Evolutionary conservation across 2,329 filamentous ascomycete species (phyloP), one percentile per base, ranked within the genome.

Genomic region (Colletotrichum graminicola): DNA sequence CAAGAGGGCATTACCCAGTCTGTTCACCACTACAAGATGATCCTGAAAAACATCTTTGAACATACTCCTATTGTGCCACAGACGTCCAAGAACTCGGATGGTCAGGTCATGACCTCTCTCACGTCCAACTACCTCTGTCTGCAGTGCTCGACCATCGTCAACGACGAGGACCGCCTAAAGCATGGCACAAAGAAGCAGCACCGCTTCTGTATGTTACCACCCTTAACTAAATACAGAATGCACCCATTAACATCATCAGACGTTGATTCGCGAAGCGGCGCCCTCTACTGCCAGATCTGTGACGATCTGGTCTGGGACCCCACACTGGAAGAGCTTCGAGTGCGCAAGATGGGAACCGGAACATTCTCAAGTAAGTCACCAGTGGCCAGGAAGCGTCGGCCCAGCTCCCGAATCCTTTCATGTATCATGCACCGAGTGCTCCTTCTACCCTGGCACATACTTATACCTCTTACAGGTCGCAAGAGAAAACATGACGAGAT

Each of bases 241-340:
- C 41, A 23, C 18, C 32, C 63, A 73, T 77, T 83, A 72, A 81
- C 77, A 76, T 62, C 8, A 51, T 26, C 75, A 94, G 93, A 92
- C 78, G 92, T 95, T 49, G 93, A 96, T 77, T 95, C 93, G 32
- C 86, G 90, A 70, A 91, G 88, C 75, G 93, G 93, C 49, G 87
- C 90, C 61, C 83, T 96, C 8, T 95, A 92, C 81, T 96, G 93
- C 80, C 92, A 94, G 74, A 91, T 94, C 78, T 96, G 93, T 78
- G 89, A 93, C 77, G 93, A 96, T 79, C 90, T 94, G 74, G 91
- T 96, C 41, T 95, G 93, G 86, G 93, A 96, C 75, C 92, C 93
- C 7, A 93, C 92, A 7, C 84, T 96, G 6, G 93, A 96, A 78
- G 91, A 93, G 63, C 87, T 94, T 67, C 88, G 93, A 72, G 82